These are phyloP conservation scores for Saturnispora galanensis DNA, from an alignment of 805 yeast genomes.

Conservation along the genomic window DNA sequence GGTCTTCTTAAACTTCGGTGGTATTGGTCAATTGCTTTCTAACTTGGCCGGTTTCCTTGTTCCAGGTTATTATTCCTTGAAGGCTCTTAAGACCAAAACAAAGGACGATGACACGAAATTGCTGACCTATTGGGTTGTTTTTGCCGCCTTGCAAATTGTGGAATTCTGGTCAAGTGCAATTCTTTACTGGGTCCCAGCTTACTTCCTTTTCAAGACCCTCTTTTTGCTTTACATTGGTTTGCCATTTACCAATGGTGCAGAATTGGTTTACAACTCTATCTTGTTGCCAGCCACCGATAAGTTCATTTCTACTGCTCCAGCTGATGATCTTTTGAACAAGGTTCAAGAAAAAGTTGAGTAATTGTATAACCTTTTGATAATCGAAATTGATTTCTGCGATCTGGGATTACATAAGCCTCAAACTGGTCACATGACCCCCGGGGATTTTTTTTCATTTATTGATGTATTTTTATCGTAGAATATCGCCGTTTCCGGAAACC, in stretches of 20 bases:
- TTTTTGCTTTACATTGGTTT: constrained; percentile 80
- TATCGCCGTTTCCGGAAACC: neutral
- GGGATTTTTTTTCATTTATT: neutral
- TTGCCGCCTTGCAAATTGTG: constrained; percentile 78
- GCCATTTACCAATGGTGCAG: constrained; percentile 85
- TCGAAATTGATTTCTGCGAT: neutral
- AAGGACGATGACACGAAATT: constrained; percentile 76
- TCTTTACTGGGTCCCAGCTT: constrained; percentile 92
- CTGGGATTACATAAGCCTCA: too few species aligned
- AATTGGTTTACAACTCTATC: constrained; percentile 49
- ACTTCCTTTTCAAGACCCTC: constrained; percentile 86
- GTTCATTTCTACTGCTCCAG: constrained; percentile 28
- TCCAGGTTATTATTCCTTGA: constrained; percentile 82
- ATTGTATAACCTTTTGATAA: neutral
- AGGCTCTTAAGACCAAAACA: constrained; percentile 66
- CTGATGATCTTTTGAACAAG: constrained; percentile 31
- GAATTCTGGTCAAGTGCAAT: constrained; percentile 96
- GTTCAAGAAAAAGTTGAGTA: constrained; percentile 39
- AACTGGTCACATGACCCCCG: neutral
- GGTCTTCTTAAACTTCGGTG: constrained; percentile 85
- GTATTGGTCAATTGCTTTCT: constrained; percentile 87
- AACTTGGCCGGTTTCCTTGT: constrained; percentile 84
- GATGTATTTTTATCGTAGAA: neutral
- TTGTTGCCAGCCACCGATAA: constrained; percentile 57
- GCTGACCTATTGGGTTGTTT: constrained; percentile 97